Evolutionary conservation across 805 yeast species (phyloP).

Genomic region (Hanseniaspora lachancei): DNA sequence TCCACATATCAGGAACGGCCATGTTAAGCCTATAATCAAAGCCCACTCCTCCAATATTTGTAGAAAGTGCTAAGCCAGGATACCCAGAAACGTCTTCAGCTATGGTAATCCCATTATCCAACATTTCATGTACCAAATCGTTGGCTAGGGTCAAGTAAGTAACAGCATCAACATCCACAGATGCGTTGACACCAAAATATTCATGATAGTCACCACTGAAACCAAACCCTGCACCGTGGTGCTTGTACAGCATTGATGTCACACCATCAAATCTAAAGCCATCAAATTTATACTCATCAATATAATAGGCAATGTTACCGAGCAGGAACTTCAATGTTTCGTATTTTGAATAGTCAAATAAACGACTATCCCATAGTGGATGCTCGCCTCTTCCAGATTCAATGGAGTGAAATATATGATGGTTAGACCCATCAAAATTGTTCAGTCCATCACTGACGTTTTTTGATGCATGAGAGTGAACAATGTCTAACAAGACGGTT

Average conservation of each 20-base stretch:
- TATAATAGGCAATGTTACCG: slow-evolving; percentile 68
- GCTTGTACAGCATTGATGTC: slow-evolving; percentile 79
- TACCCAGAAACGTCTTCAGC: slow-evolving; percentile 97
- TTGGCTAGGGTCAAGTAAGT: slow-evolving; percentile 86
- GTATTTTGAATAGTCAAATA: slow-evolving; percentile 81
- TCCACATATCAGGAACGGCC: slow-evolving; percentile 99
- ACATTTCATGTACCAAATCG: slow-evolving; percentile 47
- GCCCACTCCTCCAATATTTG: slow-evolving; percentile 72
- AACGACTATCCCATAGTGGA: slow-evolving; percentile 89
- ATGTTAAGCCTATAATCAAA: slow-evolving; percentile 87
- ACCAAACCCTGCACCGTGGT: slow-evolving; percentile 76
- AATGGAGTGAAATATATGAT: slow-evolving; percentile 75
- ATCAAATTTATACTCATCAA: slow-evolving; percentile 76
- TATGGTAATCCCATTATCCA: slow-evolving; percentile 51
- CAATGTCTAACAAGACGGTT: slow-evolving; percentile 77
- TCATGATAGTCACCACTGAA: slow-evolving; percentile 90
- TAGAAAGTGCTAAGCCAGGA: slow-evolving; percentile 81
- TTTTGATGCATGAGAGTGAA: slow-evolving; percentile 91
- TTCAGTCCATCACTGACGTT: slow-evolving; percentile 89
- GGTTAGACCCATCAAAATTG: slow-evolving; percentile 87
- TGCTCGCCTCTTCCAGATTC: slow-evolving; percentile 76
- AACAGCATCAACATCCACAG: slow-evolving; percentile 79
- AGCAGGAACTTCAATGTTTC: slow-evolving; percentile 81
- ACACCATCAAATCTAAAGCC: slow-evolving; percentile 97
- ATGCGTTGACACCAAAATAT: slow-evolving; percentile 55